Conservation (phyloP, 495 filamentous ascomycete species). For the Daldinia loculata region DNA sequence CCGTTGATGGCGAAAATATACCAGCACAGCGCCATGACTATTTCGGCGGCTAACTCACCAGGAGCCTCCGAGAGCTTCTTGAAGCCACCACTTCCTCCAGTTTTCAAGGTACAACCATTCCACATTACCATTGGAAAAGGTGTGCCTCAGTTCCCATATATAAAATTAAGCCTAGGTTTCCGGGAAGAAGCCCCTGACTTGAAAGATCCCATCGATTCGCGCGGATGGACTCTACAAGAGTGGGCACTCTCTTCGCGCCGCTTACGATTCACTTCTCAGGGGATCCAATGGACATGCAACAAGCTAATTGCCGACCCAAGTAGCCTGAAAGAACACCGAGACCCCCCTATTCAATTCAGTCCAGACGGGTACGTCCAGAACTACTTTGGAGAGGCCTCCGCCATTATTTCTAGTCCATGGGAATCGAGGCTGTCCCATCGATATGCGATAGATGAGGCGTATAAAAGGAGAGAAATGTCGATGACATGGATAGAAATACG, state of each 20-base stretch:
- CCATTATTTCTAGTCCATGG: constrained; percentile 2
- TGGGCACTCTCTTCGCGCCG: constrained; percentile 10
- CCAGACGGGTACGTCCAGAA: constrained; percentile 3
- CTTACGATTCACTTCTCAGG: constrained; percentile 7
- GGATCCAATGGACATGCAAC: constrained; percentile 14
- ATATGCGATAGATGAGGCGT: constrained; percentile 2
- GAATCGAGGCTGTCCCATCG: background rate
- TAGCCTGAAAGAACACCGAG: constrained; percentile 8
- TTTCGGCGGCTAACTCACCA: constrained; percentile 2
- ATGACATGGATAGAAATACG: constrained; percentile 16
- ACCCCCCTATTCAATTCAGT: constrained; percentile 10
- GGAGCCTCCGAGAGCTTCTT: constrained; percentile 1
- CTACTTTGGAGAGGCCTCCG: constrained; percentile 5
- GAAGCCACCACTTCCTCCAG: background rate
- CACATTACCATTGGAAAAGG: constrained; percentile 10
- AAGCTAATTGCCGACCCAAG: constrained; percentile 7
- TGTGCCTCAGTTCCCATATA: constrained; percentile 4
- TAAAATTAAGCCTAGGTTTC: constrained; percentile 4
- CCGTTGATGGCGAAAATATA: constrained; percentile 11
- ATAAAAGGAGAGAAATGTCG: constrained; percentile 8
- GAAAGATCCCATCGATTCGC: constrained; percentile 11
- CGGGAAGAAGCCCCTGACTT: background rate
- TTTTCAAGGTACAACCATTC: constrained; percentile 9
- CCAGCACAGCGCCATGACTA: constrained; percentile 7
- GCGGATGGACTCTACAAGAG: constrained; percentile 15